A percentile compares a stretch with the other conserved stretches of the same genome.
Conservation (phyloP, 306 rosid species). For the Prunus davidiana region DNA sequence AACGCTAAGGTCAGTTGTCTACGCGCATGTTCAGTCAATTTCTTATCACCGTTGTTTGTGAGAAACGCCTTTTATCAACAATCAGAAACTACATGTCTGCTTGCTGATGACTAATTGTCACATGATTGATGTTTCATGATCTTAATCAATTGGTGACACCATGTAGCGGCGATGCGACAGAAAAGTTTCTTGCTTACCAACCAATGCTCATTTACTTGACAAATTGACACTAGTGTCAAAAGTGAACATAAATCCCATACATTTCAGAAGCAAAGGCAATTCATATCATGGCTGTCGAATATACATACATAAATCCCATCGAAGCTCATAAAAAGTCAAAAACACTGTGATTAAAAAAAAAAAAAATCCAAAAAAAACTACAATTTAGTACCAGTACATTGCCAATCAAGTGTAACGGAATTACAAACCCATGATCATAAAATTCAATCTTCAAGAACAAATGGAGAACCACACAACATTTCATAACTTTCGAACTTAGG, state of each 20-base stretch:
- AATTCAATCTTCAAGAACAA: constrained; percentile 36
- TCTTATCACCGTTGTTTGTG: no score
- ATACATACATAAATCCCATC: not conserved
- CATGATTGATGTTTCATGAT: no score
- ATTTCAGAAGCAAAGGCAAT: not conserved
- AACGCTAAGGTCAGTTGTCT: accelerated
- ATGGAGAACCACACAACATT: constrained; percentile 18
- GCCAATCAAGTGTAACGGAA: constrained; percentile 25
- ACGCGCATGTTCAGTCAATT: no score
- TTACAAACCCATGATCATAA: constrained; percentile 26
- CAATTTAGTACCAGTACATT: constrained; percentile 22
- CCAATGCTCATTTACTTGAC: not conserved
- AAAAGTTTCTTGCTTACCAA: no score
- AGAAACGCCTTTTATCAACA: no score
- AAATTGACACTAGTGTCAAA: not conserved
- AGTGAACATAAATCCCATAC: not conserved
- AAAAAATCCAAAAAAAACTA: constrained; percentile 28
- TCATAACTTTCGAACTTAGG: constrained; percentile 35
- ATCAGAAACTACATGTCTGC: no score
- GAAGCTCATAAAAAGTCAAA: not conserved
- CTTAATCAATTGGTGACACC: no score
- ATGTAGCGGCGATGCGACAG: no score
- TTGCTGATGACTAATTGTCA: no score
- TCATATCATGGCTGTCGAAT: not conserved
- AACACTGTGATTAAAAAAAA: not conserved